Conservation (phyloP, 2,329 filamentous ascomycete genomes). For the Cercospora canescens region DNA sequence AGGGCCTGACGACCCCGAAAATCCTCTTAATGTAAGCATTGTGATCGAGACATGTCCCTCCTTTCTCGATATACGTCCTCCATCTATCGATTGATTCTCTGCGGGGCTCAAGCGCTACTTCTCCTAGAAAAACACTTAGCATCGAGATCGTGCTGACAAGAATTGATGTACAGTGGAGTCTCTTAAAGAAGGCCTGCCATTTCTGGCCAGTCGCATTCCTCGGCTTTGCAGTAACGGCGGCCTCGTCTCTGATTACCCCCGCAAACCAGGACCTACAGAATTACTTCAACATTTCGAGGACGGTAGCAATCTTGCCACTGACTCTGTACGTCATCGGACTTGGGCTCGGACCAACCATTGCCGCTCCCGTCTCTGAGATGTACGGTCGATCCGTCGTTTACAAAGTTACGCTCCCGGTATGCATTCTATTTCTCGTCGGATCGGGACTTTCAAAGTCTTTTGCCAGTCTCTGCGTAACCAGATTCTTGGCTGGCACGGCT, state of each 20-base stretch:
- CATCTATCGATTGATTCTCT: neutral
- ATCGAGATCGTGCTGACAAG: neutral
- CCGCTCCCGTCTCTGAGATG: slow-evolving; percentile 37
- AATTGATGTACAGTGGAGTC: slow-evolving; percentile 12
- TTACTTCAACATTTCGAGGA: slow-evolving; percentile 56
- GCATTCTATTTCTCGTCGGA: slow-evolving; percentile 38
- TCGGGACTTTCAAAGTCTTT: slow-evolving; percentile 31
- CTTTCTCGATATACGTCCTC: neutral
- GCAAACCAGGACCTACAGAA: slow-evolving; percentile 23
- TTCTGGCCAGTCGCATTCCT: slow-evolving; percentile 22
- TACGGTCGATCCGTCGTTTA: slow-evolving; percentile 39
- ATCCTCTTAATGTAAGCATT: slow-evolving; percentile 18
- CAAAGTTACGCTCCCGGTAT: slow-evolving; percentile 36
- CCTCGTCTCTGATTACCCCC: slow-evolving; percentile 28
- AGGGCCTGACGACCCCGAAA: slow-evolving; percentile 29
- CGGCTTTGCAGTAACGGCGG: slow-evolving; percentile 30
- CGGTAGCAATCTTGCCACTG: slow-evolving; percentile 59
- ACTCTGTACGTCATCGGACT: slow-evolving; percentile 60
- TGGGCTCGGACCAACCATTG: slow-evolving; percentile 65
- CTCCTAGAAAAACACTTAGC: neutral
- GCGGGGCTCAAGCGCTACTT: neutral
- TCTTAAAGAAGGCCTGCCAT: slow-evolving; percentile 20
- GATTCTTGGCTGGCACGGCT: slow-evolving; percentile 51
- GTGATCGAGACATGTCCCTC: neutral
- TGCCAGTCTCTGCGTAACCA: slow-evolving; percentile 28